Base-by-base conservation (phyloP, 225 moss, liverwort and hornwort species). In the Anthoceros angustus region DNA sequence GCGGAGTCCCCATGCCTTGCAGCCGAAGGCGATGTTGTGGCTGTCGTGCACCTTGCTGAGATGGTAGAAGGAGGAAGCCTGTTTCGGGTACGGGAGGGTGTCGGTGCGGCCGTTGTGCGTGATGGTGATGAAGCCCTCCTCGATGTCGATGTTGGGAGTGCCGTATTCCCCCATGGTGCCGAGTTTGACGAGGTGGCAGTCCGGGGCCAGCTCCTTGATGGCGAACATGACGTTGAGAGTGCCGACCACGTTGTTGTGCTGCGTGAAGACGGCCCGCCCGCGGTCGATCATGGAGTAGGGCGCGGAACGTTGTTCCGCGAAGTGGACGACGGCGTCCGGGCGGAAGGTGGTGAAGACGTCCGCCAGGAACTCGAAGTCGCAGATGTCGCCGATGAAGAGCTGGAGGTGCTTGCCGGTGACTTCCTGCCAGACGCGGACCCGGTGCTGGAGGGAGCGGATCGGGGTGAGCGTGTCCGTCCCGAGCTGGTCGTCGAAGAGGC, bases 111-210 rank as follows among this genome's bases (percentile, higher is more conserved):
- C 95, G 64, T 98, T 98, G 83, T 98, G 88, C 0, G 84, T 92
- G 5, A 98, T 76, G 8, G 87, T 98, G 67, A 98, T 71, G 21
- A 87, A 98, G 10, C 95, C 95, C 71, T 98, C 95, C 66, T 98
- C 95, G 40, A 98, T 98, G 68, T 98, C 95, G 42, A 98, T 98
- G 64, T 98, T 98, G 9, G 95, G 95, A 7, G 95, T 98, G 12
- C 95, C 95, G 26, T 98, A 98, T 73, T 98, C 95, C 5, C 95
- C 95, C 95, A 98, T 92, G 9, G 95, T 98, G 8, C 95, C 95
- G 48, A 98, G 65, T 67, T 98, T 98, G 72, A 98, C 91, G 62
- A 98, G 74, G 45, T 98, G 95, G 42, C 92, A 89, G 0, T 85
- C 95, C 0, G 95, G 95, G 2, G 77, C 73, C 42, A 89, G 87